Conservation (phyloP, 169 alveolate genomes). For the Eimeria sp. region DNA sequence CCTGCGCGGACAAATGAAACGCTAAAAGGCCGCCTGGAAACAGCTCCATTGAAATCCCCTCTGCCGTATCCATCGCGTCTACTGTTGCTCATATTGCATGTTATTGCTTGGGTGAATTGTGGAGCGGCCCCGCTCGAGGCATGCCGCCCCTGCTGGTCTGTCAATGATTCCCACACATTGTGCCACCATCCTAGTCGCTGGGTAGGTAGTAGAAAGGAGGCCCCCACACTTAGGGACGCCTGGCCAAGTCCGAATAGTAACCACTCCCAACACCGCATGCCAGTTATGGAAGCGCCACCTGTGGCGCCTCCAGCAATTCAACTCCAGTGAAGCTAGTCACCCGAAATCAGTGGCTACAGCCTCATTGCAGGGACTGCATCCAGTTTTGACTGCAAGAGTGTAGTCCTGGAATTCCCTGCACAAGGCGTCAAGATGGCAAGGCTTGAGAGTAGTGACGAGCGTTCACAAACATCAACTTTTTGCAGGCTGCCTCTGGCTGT, state of each 20-base stretch:
- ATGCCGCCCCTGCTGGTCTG: background rate
- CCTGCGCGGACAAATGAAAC: background rate
- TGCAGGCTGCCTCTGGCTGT: background rate
- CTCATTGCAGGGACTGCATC: background rate
- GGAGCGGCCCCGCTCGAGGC: background rate
- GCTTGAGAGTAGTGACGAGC: background rate
- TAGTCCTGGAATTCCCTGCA: background rate
- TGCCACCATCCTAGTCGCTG: background rate
- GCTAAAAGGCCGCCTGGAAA: background rate
- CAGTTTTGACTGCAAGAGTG: background rate
- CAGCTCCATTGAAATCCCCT: background rate
- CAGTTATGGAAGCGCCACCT: background rate
- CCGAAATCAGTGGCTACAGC: background rate
- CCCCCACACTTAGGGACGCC: constrained; percentile 36
- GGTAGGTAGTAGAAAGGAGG: background rate
- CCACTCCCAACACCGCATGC: constrained; percentile 41
- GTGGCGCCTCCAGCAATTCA: background rate
- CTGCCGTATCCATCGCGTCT: background rate
- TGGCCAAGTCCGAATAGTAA: constrained; percentile 10
- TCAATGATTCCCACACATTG: background rate
- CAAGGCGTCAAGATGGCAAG: background rate
- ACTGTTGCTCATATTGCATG: background rate
- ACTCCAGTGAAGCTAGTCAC: background rate
- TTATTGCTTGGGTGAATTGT: background rate
- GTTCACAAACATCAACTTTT: background rate